These are phyloP conservation scores for Zoysia matrella DNA, from an alignment of 202 grass and related monocot genomes.

Conservation along the genomic window DNA sequence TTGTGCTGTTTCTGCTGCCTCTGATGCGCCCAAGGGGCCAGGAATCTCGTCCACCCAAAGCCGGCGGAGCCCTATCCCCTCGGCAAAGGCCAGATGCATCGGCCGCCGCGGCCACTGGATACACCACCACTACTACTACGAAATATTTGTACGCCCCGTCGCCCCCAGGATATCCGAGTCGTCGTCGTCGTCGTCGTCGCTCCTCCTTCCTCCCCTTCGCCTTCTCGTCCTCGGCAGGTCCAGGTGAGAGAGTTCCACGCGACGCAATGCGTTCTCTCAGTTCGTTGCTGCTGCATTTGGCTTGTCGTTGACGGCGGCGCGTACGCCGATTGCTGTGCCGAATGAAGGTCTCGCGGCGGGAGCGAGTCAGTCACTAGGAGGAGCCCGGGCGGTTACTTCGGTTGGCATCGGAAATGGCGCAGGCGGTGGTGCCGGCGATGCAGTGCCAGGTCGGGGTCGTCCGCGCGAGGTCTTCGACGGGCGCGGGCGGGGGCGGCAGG, in stretches of 20 bases:
- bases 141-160: slow-evolving; percentile 37
- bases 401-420: slow-evolving; percentile 55
- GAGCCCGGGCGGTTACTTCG: not conserved
- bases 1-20: not conserved
- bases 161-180: not conserved
- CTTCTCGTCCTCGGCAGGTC: not conserved
- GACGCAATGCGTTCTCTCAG: not conserved
- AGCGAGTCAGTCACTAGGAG: not conserved
- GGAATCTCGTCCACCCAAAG: slow-evolving; percentile 71
- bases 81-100: slow-evolving; percentile 50
- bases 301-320: not conserved
- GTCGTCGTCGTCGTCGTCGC: not conserved
- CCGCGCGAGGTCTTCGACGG: slow-evolving; percentile 39
- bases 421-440: slow-evolving; percentile 82
- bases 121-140: not conserved
- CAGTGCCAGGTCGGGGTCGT: slow-evolving; percentile 68
- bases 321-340: not conserved
- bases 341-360: slow-evolving; percentile 41
- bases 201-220: not conserved
- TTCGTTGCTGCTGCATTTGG: slow-evolving; percentile 7
- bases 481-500: slow-evolving; percentile 14
- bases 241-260: slow-evolving; percentile 17
- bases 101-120: slow-evolving; percentile 35
- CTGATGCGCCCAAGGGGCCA: slow-evolving; percentile 32
- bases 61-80: slow-evolving; percentile 67